A percentile compares a stretch with the other conserved stretches of the same genome.
These are phyloP conservation scores for Hondaea fermentalgiana DNA, from an alignment of 108 stramenopile species.

Conservation along the genomic window DNA sequence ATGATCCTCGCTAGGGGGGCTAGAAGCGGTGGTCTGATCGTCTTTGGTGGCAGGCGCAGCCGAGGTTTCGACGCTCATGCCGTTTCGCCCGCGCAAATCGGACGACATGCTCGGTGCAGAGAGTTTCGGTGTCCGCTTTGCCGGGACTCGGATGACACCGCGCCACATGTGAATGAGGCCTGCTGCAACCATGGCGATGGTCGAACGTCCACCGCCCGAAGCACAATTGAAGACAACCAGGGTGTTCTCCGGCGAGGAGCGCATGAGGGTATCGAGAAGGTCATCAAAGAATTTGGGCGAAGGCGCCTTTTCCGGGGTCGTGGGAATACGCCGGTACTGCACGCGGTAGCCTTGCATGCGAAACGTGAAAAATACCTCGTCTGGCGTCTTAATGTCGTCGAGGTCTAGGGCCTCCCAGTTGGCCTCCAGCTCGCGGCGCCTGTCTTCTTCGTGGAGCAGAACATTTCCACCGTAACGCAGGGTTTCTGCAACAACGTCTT, in stretches of 20 bases:
- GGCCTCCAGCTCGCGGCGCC: background rate
- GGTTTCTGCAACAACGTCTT: background rate
- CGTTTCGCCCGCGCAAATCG: too few species aligned
- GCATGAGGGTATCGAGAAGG: background rate
- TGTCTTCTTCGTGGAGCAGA: background rate
- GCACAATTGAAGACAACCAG: background rate
- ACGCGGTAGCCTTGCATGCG: constrained; percentile 13
- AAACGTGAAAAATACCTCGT: background rate
- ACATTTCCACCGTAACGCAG: background rate
- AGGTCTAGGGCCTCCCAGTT: background rate
- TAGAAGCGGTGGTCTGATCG: too few species aligned
- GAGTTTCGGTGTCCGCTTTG: background rate
- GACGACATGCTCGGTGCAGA: too few species aligned
- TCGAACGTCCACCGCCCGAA: background rate
- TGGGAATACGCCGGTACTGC: background rate
- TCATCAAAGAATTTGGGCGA: constrained; percentile 1
- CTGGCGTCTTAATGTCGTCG: background rate
- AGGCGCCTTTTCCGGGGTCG: background rate
- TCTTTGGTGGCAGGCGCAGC: too few species aligned
- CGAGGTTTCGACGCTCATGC: background rate
- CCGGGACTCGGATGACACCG: background rate
- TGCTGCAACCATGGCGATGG: background rate
- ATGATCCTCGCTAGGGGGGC: too few species aligned
- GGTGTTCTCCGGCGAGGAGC: background rate
- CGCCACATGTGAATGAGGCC: constrained; percentile 19